Percentiles rank a stretch among this genome's conserved stretches.
Conservation (phyloP, 2,329 filamentous ascomycete genomes). For the Alternaria brassicae region DNA sequence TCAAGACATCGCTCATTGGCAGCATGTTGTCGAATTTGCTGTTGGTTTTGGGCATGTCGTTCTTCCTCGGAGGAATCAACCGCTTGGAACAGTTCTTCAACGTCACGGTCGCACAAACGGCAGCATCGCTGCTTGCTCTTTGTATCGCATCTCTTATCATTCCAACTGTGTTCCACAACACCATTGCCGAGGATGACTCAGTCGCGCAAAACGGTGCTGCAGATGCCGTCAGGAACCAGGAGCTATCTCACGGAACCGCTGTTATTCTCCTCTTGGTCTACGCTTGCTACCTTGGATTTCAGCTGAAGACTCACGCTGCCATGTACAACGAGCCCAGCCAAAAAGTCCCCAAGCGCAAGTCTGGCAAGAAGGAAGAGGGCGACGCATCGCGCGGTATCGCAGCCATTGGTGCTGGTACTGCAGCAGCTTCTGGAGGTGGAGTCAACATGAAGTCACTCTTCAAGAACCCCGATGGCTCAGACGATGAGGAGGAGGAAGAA, state of each 20-base stretch:
- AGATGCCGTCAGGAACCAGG: conserved; percentile 42
- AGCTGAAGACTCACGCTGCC: conserved; percentile 81
- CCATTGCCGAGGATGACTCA: conserved; percentile 37
- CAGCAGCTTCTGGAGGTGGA: conserved; percentile 59
- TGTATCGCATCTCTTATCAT: conserved; percentile 85
- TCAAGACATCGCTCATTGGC: conserved; percentile 90
- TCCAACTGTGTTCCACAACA: conserved; percentile 76
- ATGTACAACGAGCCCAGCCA: conserved; percentile 83
- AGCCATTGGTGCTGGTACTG: conserved; percentile 60
- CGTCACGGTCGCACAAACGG: conserved; percentile 87
- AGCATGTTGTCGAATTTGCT: conserved; percentile 91
- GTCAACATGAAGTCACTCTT: conserved; percentile 58
- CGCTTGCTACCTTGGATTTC: conserved; percentile 83
- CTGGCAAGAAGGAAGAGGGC: conserved; percentile 57
- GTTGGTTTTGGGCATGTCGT: conserved; percentile 89
- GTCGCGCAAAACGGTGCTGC: conserved; percentile 15
- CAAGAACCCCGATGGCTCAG: conserved; percentile 44
- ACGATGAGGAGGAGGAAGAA: conserved; percentile 65
- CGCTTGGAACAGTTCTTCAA: conserved; percentile 89
- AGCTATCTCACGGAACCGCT: conserved; percentile 71
- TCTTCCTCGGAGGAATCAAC: conserved; percentile 84
- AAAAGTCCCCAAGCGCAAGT: conserved; percentile 71
- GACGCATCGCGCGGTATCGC: conserved; percentile 60
- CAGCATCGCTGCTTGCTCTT: conserved; percentile 79
- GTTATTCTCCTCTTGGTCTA: conserved; percentile 87